phyloP scores from a whole-genome alignment of 2,329 filamentous ascomycete genomes.

The Colletotrichum limetticola region DNA sequence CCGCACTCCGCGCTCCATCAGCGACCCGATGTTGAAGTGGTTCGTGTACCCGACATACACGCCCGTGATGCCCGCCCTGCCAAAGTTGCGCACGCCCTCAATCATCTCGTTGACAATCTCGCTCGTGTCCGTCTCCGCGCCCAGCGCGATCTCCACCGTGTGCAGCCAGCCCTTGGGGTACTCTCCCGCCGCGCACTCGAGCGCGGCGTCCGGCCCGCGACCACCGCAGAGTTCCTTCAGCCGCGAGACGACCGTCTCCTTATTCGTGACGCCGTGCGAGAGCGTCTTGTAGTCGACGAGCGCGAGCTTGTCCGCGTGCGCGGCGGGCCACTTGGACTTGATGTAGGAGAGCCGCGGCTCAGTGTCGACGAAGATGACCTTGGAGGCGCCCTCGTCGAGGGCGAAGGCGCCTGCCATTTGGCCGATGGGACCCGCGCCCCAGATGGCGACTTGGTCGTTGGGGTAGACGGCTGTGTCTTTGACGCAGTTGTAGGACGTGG shows the following conservation, averaged over 20 bases:
- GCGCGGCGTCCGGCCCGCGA: slow-evolving; percentile 77
- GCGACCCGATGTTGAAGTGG: slow-evolving; percentile 83
- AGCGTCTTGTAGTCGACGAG: slow-evolving; percentile 75
- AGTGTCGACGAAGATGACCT: slow-evolving; percentile 83
- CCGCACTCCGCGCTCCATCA: slow-evolving; percentile 89
- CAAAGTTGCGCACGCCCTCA: slow-evolving; percentile 76
- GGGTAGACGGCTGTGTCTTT: slow-evolving; percentile 85
- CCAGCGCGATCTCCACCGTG: slow-evolving; percentile 67
- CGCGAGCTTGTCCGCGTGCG: slow-evolving; percentile 66
- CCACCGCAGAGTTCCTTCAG: slow-evolving; percentile 79
- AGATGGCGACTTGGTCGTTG: slow-evolving; percentile 82
- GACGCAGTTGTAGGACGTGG: slow-evolving; percentile 84
- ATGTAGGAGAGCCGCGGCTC: slow-evolving; percentile 77
- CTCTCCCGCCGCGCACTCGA: slow-evolving; percentile 74
- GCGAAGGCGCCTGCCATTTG: slow-evolving; percentile 86
- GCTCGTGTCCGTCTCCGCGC: slow-evolving; percentile 85
- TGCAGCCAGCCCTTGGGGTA: slow-evolving; percentile 72
- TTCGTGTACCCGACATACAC: slow-evolving; percentile 76
- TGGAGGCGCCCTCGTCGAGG: slow-evolving; percentile 76
- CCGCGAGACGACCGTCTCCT: slow-evolving; percentile 73
- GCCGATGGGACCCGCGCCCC: slow-evolving; percentile 87
- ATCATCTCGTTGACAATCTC: slow-evolving; percentile 87
- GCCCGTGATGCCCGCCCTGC: slow-evolving; percentile 81
- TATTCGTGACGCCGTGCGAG: slow-evolving; percentile 65
- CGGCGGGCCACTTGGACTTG: slow-evolving; percentile 66